Evolutionary conservation across 257 asterid genomes (phyloP), one percentile per base, ranked within the genome.

Genomic region (Primulina eburnea): DNA sequence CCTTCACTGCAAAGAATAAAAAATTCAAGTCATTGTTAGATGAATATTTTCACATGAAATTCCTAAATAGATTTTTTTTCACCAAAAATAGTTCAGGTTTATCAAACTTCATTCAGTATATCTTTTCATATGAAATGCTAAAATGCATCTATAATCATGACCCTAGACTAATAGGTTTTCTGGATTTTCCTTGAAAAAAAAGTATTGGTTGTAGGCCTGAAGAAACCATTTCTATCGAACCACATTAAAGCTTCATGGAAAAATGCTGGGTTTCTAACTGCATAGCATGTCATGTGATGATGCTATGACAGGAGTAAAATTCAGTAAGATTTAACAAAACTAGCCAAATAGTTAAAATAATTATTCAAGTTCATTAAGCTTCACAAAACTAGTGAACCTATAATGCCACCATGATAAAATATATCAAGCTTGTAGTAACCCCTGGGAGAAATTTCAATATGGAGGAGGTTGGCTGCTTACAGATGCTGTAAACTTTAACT

Each of bases 1-100:
- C 90, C 90, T 79, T 88, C 95, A 17, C 92, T 88, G 87, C 80
- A 75, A 72, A 74, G 26, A 26, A 58, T 17, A 70, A 63, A 69
- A 70, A 73, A 60, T 17, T 60, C n/a, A 72, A 38, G 30, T 29
- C 56, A 62, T 55, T 52, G 74, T 78, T 26, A 79, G 64, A 60
- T 29, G 62, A 79, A 76, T 55, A 60, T 59, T 40, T 24, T 40
- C 11, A 5, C 7, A 65, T 24, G n/a, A 21, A 21, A 50, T 29
- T 4, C 10, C 11, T 29, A 24, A 24, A 47, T 28, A 34, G 12
- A 8, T 28, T 38, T 21, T 50, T 21, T 12, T 32, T 28, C 30
- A 24, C n/a, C 17, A 43, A 11, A 12, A 12, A 43, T 43, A 43
- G 12, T 12, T 2, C 14, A 38, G 50, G 5, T 8, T 16, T 9